Percentiles rank a stretch among this genome's conserved stretches.
These are phyloP conservation scores for Boletus huronensis DNA, from an alignment of 768 basidiomycete species.

Conservation along the genomic window DNA sequence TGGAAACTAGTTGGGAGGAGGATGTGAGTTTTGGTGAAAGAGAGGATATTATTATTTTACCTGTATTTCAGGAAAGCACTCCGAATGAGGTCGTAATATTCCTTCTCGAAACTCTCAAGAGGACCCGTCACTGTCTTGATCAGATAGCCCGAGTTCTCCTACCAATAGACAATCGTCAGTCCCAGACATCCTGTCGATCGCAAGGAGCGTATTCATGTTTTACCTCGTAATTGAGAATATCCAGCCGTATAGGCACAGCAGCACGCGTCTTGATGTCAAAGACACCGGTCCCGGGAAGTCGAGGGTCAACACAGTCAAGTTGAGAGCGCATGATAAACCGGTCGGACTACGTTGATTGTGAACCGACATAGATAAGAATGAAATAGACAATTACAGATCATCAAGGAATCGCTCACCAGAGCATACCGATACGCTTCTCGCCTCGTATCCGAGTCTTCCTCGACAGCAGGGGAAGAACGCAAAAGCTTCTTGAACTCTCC, in stretches of 20 bases:
- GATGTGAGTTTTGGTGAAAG: neutral
- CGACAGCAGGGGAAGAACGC: conserved; percentile 32
- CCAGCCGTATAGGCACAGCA: conserved; percentile 76
- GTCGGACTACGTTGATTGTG: conserved; percentile 29
- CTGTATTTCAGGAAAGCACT: conserved; percentile 94
- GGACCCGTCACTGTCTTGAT: conserved; percentile 62
- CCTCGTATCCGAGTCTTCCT: conserved; percentile 34
- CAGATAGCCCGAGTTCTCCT: conserved; percentile 80
- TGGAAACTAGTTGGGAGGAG: conserved; percentile 62
- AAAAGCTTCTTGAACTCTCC: conserved; percentile 59
- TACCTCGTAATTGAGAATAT: conserved; percentile 79
- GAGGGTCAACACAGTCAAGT: conserved; percentile 78
- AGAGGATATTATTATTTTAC: conserved; percentile 34
- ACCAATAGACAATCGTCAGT: neutral
- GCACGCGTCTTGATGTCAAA: conserved; percentile 98
- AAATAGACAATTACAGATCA: neutral
- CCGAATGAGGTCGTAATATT: conserved; percentile 92
- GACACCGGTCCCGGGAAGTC: conserved; percentile 84
- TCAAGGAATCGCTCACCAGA: conserved; percentile 46
- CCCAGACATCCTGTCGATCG: neutral
- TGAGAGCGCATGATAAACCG: conserved; percentile 90
- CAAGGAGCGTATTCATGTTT: neutral
- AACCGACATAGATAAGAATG: neutral
- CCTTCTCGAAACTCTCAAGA: conserved; percentile 81
- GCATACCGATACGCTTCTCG: conserved; percentile 85